Evolutionary conservation across 768 basidiomycete species (phyloP).

Genomic region (Boletus rubescentipes): DNA sequence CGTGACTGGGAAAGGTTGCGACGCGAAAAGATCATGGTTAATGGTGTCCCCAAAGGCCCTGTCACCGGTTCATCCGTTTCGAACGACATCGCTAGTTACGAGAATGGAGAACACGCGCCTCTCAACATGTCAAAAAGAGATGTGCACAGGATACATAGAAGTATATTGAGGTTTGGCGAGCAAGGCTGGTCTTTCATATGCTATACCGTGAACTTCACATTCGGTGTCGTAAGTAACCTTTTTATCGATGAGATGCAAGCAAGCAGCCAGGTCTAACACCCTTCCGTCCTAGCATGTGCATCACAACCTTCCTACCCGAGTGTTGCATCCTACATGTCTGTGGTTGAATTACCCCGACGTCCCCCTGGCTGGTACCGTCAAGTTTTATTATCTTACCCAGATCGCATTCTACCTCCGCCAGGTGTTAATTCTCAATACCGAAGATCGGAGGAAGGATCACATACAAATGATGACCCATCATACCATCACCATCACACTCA

Average conservation of each 20-base stretch:
- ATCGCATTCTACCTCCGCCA: slow-evolving; percentile 86
- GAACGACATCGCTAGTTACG: slow-evolving; percentile 33
- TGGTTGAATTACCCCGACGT: slow-evolving; percentile 85
- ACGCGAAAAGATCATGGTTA: slow-evolving; percentile 14
- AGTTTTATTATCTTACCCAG: slow-evolving; percentile 47
- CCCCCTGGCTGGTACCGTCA: slow-evolving; percentile 72
- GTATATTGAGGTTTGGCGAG: slow-evolving; percentile 86
- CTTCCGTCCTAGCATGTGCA: slow-evolving; percentile 69
- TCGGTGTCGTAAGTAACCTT: slow-evolving; percentile 70
- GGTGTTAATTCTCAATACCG: slow-evolving; percentile 87
- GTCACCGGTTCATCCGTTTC: neutral
- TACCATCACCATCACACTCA: slow-evolving; percentile 77
- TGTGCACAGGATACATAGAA: slow-evolving; percentile 49
- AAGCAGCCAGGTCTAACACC: slow-evolving; percentile 3
- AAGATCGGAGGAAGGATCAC: slow-evolving; percentile 89
- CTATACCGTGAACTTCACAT: slow-evolving; percentile 69
- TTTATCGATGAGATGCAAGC: neutral
- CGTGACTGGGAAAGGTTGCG: slow-evolving; percentile 42
- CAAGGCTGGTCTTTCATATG: slow-evolving; percentile 91
- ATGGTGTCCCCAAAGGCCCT: slow-evolving; percentile 26
- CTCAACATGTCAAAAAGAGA: too few relatives aligned
- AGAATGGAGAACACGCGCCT: slow-evolving; percentile 26
- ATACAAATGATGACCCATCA: slow-evolving; percentile 42
- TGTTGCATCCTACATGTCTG: slow-evolving; percentile 60
- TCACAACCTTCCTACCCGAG: slow-evolving; percentile 59